phyloP scores from a whole-genome alignment of 1,139 yeast genomes.

The Lodderomyces jiufengensis region DNA sequence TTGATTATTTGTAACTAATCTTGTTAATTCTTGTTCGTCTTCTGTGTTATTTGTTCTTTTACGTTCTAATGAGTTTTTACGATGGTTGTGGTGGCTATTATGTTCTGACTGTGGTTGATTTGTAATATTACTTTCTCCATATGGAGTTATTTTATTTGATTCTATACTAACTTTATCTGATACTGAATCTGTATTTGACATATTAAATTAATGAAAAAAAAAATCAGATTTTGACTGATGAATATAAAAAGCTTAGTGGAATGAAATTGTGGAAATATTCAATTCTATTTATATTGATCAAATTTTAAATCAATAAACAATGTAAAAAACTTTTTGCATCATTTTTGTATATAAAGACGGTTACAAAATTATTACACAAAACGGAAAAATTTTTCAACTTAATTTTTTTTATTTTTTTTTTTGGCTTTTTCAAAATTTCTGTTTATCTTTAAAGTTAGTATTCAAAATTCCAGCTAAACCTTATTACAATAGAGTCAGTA shows the following conservation, averaged over 20 bases:
- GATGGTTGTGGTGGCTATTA: conserved; percentile 1
- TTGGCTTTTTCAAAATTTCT: no score
- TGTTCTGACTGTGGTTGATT: conserved; percentile 4
- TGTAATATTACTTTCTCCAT: conserved; percentile 7
- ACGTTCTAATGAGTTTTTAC: conserved; percentile 6
- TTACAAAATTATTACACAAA: background rate
- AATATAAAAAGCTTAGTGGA: background rate
- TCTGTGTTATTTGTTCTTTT: conserved; percentile 8
- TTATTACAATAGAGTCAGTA: no score
- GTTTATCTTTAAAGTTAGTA: no score
- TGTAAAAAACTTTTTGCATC: background rate
- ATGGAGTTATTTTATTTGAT: conserved; percentile 13
- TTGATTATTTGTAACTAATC: conserved; percentile 27
- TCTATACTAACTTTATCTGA: conserved; percentile 8
- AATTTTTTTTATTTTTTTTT: no score
- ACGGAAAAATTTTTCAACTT: no score
- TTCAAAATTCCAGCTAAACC: no score
- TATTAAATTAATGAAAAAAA: background rate
- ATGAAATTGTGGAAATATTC: background rate
- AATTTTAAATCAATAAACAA: background rate
- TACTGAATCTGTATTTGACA: background rate
- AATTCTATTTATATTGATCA: conserved; percentile 1
- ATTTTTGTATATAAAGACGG: background rate
- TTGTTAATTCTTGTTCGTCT: conserved; percentile 22
- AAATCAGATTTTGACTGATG: background rate